Evolutionary conservation across 2,329 filamentous ascomycete species (phyloP), one percentile per base, ranked within the genome.

Genomic region (Drechslerella stenobrocha): DNA sequence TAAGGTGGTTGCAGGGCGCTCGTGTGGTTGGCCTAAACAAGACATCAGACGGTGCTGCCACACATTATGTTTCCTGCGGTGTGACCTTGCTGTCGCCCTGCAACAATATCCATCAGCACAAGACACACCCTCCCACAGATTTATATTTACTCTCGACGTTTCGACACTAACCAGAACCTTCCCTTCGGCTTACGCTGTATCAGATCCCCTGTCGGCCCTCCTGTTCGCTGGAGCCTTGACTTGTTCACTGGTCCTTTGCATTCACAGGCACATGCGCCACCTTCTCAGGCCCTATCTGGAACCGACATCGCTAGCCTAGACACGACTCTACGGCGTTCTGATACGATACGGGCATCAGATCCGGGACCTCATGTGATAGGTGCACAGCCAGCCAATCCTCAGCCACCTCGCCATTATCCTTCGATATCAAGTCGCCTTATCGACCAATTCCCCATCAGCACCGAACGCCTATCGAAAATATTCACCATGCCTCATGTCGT

Each of bases 401-500:
- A 53, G 35, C 63, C 51, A 13, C 51, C 55, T 24, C 51, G 30
- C 40, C 35, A 50, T 40, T 60, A 60, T 60, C 63, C 63, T 51
- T 67, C 55, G 26, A 60, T 67, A 23, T 67, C 63, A 30, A 67
- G 63, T 48, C 45, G 46, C 32, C 44, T 59, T 37, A 59, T 66
- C 56, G 61, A 66, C 44, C 47, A 66, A 35, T 35, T 53, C 52
- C 53, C 45, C 35, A 50, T 50, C 23, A 47, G 44, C 44, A 34
- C 52, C 24, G 50, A 58, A 46, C 40, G 61, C 44, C 45, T 67
- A 24, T 67, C 55, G 18, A 67, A 51, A 51, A 51, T 56, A 20
- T 59, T 66, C 53, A 60, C 42, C 26, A 67, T 67, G 63, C 63
- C 63, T 48, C 55, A 58, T 55, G 63, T 67, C 23, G 28, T 67